These are phyloP conservation scores for Aspergillus sp. DNA, from an alignment of 2,329 filamentous ascomycete species.

Conservation along the genomic window DNA sequence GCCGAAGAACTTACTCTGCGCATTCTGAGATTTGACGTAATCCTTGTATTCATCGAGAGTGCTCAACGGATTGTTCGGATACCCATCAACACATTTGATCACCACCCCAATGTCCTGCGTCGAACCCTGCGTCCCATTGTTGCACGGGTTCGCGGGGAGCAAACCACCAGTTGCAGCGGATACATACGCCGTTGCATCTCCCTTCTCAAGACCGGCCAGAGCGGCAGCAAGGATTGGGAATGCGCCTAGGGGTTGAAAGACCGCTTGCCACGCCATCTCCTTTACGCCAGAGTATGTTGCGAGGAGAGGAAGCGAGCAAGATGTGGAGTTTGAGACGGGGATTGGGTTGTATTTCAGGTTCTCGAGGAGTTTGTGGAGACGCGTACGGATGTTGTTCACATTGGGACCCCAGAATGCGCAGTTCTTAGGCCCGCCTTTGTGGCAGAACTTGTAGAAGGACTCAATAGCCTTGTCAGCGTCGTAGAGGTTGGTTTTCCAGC, in stretches of 20 bases:
- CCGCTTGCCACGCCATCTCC: conserved; percentile 10
- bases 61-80: conserved; percentile 7
- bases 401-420: conserved; percentile 22
- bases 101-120: conserved; percentile 10
- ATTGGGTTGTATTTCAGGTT: conserved; percentile 23
- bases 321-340: conserved; percentile 13
- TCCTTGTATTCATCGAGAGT: conserved; percentile 13
- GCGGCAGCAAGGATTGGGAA: conserved; percentile 19
- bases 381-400: conserved; percentile 14
- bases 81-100: conserved; percentile 22
- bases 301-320: conserved; percentile 16
- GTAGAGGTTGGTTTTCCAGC: conserved; percentile 21
- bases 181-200: conserved; percentile 17
- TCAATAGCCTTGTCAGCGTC: conserved; percentile 47
- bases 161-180: conserved; percentile 2
- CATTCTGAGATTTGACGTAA: conserved; percentile 9
- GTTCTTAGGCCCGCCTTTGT: conserved; percentile 10
- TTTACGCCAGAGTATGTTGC: conserved; percentile 25
- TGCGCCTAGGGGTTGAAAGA: conserved; percentile 4
- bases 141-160: conserved; percentile 18
- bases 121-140: conserved; percentile 14
- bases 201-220: conserved; percentile 18
- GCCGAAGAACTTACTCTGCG: conserved; percentile 20
- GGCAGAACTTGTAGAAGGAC: conserved; percentile 15
- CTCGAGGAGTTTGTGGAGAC: conserved; percentile 19